phyloP scores from a whole-genome alignment of 2,329 filamentous ascomycete species.

The Rhexocercosporidium sp. region DNA sequence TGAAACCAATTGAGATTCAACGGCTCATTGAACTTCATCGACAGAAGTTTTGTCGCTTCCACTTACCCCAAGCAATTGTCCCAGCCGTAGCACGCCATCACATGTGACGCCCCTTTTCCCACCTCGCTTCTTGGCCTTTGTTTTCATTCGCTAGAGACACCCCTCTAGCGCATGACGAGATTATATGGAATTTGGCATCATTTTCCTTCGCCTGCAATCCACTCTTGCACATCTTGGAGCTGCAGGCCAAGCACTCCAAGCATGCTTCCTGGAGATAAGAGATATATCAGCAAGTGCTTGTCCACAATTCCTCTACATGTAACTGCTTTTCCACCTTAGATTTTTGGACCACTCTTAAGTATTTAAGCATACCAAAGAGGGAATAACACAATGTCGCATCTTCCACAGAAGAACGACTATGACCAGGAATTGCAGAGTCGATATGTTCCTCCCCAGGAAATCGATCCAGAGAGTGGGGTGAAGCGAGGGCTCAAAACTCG shows the following conservation, averaged over 20 bases:
- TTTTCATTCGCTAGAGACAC: slow-evolving; percentile 13
- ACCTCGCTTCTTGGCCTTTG: slow-evolving; percentile 11
- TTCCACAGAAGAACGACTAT: background rate
- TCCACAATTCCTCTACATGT: background rate
- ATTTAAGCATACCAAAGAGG: too few relatives aligned
- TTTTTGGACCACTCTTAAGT: background rate
- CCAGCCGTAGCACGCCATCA: background rate
- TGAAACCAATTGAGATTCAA: too few relatives aligned
- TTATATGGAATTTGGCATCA: slow-evolving; percentile 1
- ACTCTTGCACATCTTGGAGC: background rate
- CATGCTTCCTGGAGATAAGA: background rate
- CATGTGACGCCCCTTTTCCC: slow-evolving; percentile 4
- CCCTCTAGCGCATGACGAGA: background rate
- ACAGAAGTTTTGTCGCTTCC: background rate
- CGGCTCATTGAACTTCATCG: background rate
- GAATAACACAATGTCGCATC: background rate
- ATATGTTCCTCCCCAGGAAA: slow-evolving; percentile 11
- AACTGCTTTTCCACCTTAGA: too few relatives aligned
- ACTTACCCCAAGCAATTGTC: background rate
- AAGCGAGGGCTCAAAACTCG: slow-evolving; percentile 72
- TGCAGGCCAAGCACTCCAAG: background rate
- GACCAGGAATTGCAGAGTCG: background rate
- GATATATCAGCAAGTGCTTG: background rate
- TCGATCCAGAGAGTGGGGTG: slow-evolving; percentile 66
- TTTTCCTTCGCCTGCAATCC: slow-evolving; percentile 2